Base-by-base conservation (phyloP, 1,139 yeast species). In the Saccharomyces hybrid region DNA sequence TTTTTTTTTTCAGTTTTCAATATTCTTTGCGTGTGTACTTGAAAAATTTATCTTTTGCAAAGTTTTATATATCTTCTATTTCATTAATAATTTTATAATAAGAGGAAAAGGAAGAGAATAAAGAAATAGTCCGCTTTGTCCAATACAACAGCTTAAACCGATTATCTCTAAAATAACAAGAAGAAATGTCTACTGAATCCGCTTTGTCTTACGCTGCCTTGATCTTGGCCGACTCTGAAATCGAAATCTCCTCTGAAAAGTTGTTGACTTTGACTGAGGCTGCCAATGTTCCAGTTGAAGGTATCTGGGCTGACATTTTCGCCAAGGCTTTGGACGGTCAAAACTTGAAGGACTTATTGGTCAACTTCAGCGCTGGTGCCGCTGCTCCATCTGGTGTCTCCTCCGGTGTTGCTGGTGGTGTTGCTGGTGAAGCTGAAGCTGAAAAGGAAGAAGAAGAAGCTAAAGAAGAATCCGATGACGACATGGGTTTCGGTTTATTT, bases 151-250 rank as follows among this genome's bases (percentile, higher is more conserved):
- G 81, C 81, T 78, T 78, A 78, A 78, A 75, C 72, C 73, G 82
- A 78, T 78, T 78, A 78, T 78, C 77, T 79, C 81, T 77, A 69
- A 64, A 62, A 38, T 26, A 62, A 63, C 53, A 59, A 55, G 55
- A 55, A 65, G 76, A 65, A 73, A 84, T 84, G 89, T 85, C 93
- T 74, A 78, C 82, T 73, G 91, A 86, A 83, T 77, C 89, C 70
- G 86, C 90, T 74, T 81, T 86, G 73, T 84, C 93, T 64, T 86
- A 86, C 86, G 93, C 95, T 73, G 89, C 93, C 72, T 80, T 86
- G 74, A 86, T 86, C 80, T 83, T 86, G 75, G 88, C 93, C 66
- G 95, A 86, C 73, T 80, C 93, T 71, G 93, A 85, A 64, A 76
- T 86, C 70, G 91, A 85, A 76, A 82, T 86, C 79, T 77, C 86